Conservation (phyloP, 2,329 filamentous ascomycete species). For the Pseudovirgaria hyperparasitica region DNA sequence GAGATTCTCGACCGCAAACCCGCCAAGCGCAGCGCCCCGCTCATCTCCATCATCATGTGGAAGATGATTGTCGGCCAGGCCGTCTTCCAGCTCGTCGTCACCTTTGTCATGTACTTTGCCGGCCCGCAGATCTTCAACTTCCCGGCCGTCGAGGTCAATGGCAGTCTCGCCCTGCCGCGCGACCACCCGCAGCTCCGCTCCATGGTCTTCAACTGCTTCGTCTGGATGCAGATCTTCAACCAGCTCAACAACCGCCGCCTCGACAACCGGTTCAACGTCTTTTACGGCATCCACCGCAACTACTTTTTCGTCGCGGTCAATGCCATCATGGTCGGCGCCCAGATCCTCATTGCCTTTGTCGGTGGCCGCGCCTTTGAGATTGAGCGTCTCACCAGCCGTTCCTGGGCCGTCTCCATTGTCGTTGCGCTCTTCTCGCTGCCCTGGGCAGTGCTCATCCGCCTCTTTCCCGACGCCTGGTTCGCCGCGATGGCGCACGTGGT, state of each 20-base stretch:
- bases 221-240: constrained; percentile 64
- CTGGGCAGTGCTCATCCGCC: constrained; percentile 36
- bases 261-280: constrained; percentile 50
- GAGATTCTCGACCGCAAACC: constrained; percentile 89
- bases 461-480: constrained; percentile 35
- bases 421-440: constrained; percentile 37
- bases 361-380: constrained; percentile 44
- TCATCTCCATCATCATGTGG: constrained; percentile 53
- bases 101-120: constrained; percentile 49
- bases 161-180: too few species aligned
- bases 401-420: constrained; percentile 44
- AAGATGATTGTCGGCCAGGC: constrained; percentile 53
- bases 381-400: constrained; percentile 33
- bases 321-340: constrained; percentile 43
- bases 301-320: constrained; percentile 47
- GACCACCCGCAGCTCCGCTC: constrained; percentile 48
- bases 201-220: constrained; percentile 57
- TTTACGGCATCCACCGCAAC: constrained; percentile 45
- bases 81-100: constrained; percentile 47
- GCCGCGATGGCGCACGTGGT: constrained; percentile 11
- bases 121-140: constrained; percentile 44
- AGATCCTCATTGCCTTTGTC: constrained; percentile 45
- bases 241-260: constrained; percentile 52
- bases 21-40: constrained; percentile 73
- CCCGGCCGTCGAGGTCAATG: constrained; percentile 25